These are phyloP conservation scores for Saccharomycopsis fodiens DNA, from an alignment of 805 yeast species.

Conservation along the genomic window DNA sequence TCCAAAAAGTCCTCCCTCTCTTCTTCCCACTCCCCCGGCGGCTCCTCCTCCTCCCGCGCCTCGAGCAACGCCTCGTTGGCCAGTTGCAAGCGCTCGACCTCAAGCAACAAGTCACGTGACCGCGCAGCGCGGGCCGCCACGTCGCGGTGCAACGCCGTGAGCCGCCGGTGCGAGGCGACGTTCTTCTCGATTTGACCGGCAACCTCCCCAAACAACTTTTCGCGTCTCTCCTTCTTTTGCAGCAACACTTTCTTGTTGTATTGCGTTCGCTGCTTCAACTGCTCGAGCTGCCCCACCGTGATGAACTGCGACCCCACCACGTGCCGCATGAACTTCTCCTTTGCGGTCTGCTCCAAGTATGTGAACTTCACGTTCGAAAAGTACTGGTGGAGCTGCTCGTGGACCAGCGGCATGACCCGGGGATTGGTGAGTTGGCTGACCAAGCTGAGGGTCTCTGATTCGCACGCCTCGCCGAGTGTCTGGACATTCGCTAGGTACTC, in stretches of 20 bases:
- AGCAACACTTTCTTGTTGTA: constrained; percentile 11
- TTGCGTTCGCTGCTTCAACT: constrained; percentile 1
- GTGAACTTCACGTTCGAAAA: constrained; percentile 20
- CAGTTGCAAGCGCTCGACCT: constrained; percentile 14
- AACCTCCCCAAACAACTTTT: constrained; percentile 10
- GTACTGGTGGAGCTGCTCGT: constrained; percentile 14
- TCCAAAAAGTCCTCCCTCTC: constrained; percentile 6
- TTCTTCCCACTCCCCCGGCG: constrained; percentile 1
- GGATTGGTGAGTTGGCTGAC: constrained; percentile 15
- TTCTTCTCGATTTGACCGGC: constrained; percentile 3
- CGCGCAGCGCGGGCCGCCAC: background rate
- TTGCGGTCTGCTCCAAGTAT: constrained; percentile 19
- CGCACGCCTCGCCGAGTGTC: constrained; percentile 10
- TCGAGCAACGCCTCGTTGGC: constrained; percentile 9
- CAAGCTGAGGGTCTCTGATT: constrained; percentile 4
- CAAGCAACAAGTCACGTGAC: constrained; percentile 10
- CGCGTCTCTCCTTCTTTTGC: constrained; percentile 11
- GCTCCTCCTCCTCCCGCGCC: constrained; percentile 1
- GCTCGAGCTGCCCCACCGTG: constrained; percentile 13
- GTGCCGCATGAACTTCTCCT: constrained; percentile 18
- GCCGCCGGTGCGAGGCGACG: background rate
- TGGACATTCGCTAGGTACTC: constrained; percentile 17
- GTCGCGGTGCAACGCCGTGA: constrained; percentile 2
- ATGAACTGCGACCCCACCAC: constrained; percentile 16
- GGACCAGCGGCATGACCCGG: constrained; percentile 7